Evolutionary conservation across 352 stramenopile species (phyloP), one percentile per base, ranked within the genome.

Genomic region (Phytopythium boreale): DNA sequence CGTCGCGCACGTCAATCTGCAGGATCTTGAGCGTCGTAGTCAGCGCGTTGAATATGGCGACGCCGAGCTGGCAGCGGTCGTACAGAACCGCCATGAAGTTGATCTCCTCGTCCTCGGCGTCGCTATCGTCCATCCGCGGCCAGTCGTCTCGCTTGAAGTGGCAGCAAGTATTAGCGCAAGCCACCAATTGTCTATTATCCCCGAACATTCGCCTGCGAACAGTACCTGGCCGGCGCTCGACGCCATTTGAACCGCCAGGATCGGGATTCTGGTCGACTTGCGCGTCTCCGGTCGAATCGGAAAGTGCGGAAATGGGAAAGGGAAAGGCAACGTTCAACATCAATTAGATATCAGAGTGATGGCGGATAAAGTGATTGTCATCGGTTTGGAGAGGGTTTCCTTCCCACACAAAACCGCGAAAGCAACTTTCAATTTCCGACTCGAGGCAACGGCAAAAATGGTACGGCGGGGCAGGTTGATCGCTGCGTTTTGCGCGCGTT

Each of bases 71-170:
- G 24, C 72, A 73, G 69, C 77, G 79, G 41, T 96, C 86, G 56
- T 82, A 83, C 12, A 92, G 71, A 31, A 94, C 44, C 2, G 86
- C 77, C 79, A 92, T 88, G 66, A 84, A 90, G 29, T 91, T 65
- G 12, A 88, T 36, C 57, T 84, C 73, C 57, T 87, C 76, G 19
- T 89, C 84, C 34, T 67, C 66, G 53, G 71, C 67, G 39, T 88
- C 71, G 31, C 62, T 69, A 19, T 57, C 49, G 6, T 80, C 63
- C 24, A 41, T 11, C 24, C 4, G 29, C n/a, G 56, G 19, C 34
- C 47, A 56, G 24, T 72, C 34, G 24, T 56, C 51, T n/a, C 51
- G 47, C 53, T 24, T 34, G 2, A 20, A 22, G n/a, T 22, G 5
- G 6, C 37, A 22, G 11, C 15, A 15, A 51, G 24, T 22, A 5